Percentiles rank a stretch among this genome's conserved stretches.
These are phyloP conservation scores for Jackrogersella minutella DNA, from an alignment of 495 filamentous ascomycete genomes.

Conservation along the genomic window DNA sequence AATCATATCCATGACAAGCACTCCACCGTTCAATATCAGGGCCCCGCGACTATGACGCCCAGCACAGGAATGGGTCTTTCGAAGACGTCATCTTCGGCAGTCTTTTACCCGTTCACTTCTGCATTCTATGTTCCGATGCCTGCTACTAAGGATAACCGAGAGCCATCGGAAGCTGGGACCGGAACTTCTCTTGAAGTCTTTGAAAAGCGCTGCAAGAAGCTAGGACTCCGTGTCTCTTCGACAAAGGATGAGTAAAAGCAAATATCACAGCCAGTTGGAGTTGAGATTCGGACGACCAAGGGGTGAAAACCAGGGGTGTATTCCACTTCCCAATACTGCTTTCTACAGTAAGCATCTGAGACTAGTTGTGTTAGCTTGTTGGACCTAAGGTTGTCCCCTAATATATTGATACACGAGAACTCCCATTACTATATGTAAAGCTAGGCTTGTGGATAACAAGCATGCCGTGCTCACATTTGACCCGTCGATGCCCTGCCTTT, in stretches of 20 bases:
- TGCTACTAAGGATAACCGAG: neutral
- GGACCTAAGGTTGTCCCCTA: no score
- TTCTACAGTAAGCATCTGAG: neutral
- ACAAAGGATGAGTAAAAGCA: neutral
- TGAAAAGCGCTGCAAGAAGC: slow-evolving; percentile 20
- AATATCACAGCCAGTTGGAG: neutral
- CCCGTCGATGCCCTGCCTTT: no score
- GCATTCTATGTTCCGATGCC: neutral
- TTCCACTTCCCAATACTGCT: neutral
- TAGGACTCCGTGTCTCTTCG: slow-evolving; percentile 18
- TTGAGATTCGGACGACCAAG: neutral
- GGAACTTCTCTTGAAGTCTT: neutral
- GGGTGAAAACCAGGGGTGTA: neutral
- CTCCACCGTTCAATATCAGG: neutral
- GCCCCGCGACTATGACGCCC: neutral
- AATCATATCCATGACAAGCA: no score
- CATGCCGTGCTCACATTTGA: no score
- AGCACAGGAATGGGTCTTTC: neutral
- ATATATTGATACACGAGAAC: no score
- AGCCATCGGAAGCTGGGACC: neutral
- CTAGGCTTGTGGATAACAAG: no score
- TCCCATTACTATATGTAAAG: no score
- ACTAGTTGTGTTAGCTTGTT: neutral
- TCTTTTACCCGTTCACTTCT: neutral
- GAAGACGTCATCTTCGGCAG: neutral